phyloP scores from a whole-genome alignment of 345 rosid genomes.

The Citrus trifoliata region DNA sequence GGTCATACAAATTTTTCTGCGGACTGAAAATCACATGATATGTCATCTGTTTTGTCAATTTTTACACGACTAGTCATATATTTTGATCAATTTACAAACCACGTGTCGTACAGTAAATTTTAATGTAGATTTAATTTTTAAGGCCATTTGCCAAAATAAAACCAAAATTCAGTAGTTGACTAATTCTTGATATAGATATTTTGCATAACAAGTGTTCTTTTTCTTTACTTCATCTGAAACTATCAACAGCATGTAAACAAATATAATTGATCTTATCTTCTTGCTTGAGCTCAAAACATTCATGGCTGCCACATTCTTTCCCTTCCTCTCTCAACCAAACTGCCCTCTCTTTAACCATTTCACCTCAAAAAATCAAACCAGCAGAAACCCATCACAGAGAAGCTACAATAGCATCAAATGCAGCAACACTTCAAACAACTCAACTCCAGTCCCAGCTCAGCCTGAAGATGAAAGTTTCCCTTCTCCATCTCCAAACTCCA shows the following conservation, averaged over 20 bases:
- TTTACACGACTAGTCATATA: no score
- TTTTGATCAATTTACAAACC: no score
- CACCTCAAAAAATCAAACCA: conserved; percentile 1
- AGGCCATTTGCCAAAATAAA: no score
- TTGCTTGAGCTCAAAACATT: no score
- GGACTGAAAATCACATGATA: no score
- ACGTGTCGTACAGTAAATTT: no score
- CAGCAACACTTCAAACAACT: conserved; percentile 19
- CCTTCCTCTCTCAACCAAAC: conserved; percentile 20
- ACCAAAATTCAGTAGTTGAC: not conserved
- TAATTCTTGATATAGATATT: not conserved
- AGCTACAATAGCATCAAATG: conserved; percentile 24
- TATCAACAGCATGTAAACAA: not conserved
- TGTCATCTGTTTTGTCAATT: no score
- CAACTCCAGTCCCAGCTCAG: not conserved
- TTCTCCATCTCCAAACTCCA: conserved; percentile 41
- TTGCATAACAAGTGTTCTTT: not conserved
- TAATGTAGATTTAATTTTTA: no score
- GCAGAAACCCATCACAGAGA: not conserved
- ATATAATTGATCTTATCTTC: conserved; percentile 2
- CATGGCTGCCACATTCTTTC: conserved; percentile 27
- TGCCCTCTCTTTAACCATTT: conserved; percentile 9
- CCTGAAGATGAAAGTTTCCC: conserved; percentile 10
- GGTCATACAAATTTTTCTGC: no score
- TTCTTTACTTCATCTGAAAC: no score